These are phyloP conservation scores for Bassia scoparia DNA, from an alignment of 148 eudicot species.

Conservation along the genomic window DNA sequence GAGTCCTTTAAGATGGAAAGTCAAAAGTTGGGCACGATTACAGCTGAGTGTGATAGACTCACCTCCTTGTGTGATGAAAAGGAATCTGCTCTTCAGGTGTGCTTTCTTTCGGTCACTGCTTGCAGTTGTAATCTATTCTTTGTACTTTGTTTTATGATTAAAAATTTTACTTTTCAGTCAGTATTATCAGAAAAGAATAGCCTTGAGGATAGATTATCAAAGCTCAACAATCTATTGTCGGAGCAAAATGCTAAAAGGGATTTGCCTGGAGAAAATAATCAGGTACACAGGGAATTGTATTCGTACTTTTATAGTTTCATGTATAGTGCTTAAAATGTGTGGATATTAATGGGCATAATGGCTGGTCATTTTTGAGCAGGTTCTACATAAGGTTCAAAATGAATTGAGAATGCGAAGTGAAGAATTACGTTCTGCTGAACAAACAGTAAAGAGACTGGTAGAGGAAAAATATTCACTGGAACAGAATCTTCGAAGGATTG, in stretches of 20 bases:
- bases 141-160: conserved; percentile 2
- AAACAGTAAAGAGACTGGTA: conserved; percentile 54
- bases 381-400: conserved; percentile 55
- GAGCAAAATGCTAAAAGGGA: conserved; percentile 59
- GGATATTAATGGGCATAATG: conserved; percentile 10
- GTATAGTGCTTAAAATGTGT: too few species aligned
- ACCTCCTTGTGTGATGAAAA: conserved; percentile 59
- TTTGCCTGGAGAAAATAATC: conserved; percentile 60
- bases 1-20: conserved; percentile 47
- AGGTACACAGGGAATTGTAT: conserved; percentile 35
- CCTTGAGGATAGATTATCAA: conserved; percentile 56
- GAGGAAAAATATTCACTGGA: conserved; percentile 64
- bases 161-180: conserved; percentile 40
- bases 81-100: conserved; percentile 74
- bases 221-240: conserved; percentile 42
- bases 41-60: conserved; percentile 47
- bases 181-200: conserved; percentile 58
- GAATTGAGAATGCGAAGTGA: conserved; percentile 63
- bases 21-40: conserved; percentile 47
- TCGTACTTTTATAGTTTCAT: not conserved
- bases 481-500: conserved; percentile 58
- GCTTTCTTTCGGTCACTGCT: not conserved
- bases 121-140: conserved; percentile 9
- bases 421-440: conserved; percentile 76
- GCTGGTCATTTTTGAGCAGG: conserved; percentile 33